These are phyloP conservation scores for Albophoma yamanashiensis DNA, from an alignment of 2,329 filamentous ascomycete species.

Conservation along the genomic window DNA sequence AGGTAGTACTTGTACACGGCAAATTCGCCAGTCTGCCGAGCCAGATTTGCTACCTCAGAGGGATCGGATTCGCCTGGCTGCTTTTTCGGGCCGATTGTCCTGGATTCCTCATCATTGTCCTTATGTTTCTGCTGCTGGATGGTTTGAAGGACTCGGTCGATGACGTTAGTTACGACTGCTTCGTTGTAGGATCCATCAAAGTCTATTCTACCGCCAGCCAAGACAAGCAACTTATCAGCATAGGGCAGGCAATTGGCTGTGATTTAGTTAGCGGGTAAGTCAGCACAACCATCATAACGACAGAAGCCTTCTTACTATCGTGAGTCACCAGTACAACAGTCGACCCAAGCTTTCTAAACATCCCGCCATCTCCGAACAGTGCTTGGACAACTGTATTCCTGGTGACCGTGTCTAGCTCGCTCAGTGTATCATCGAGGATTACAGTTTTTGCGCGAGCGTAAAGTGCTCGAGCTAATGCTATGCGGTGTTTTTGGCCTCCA, in stretches of 20 bases:
- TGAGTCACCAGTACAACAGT: background rate
- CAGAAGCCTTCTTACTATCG: background rate
- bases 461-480: conserved; percentile 4
- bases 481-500: conserved; percentile 18
- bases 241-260: background rate
- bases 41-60: background rate
- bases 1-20: conserved; percentile 6
- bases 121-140: background rate
- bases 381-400: background rate
- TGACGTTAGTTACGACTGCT: background rate
- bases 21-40: conserved; percentile 3
- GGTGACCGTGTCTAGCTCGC: background rate
- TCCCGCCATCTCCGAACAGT: background rate
- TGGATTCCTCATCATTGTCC: background rate
- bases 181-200: background rate
- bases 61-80: background rate
- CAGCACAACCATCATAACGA: background rate
- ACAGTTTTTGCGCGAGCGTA: background rate
- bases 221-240: background rate
- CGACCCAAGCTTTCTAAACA: background rate
- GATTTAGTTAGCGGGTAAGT: background rate
- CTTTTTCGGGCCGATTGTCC: background rate
- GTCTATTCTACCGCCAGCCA: background rate
- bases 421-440: conserved; percentile 3
- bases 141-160: background rate